Evolutionary conservation across 2,329 filamentous ascomycete species (phyloP).

Genomic region (Cercospora canescens): DNA sequence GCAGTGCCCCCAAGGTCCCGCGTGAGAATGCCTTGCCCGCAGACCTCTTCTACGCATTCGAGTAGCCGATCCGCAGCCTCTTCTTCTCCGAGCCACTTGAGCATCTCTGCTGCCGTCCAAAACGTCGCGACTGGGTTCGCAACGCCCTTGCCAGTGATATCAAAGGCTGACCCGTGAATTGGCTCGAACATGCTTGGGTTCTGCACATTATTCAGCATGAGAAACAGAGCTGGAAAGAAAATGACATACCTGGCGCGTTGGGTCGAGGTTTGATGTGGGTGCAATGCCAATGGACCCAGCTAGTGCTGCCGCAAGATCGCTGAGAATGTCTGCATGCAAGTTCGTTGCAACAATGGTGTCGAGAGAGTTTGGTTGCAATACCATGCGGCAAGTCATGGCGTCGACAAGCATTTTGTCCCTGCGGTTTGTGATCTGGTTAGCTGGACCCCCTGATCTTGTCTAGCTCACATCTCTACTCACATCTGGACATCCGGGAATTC

Average conservation of each 20-base stretch:
- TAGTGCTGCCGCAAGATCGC: constrained; percentile 69
- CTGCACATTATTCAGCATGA: neutral
- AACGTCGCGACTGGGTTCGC: constrained; percentile 59
- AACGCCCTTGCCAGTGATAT: constrained; percentile 63
- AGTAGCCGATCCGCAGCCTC: constrained; percentile 53
- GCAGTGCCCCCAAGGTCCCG: constrained; percentile 54
- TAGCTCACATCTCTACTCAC: neutral
- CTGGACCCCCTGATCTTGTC: too few relatives aligned
- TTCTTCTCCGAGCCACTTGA: constrained; percentile 58
- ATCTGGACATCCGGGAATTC: constrained; percentile 60
- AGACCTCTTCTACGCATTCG: constrained; percentile 55
- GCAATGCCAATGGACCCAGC: constrained; percentile 72
- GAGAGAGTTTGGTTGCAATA: constrained; percentile 58
- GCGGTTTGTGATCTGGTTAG: neutral
- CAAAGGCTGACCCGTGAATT: constrained; percentile 58
- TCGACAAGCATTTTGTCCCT: constrained; percentile 68
- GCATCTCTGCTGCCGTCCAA: constrained; percentile 61
- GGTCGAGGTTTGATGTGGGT: constrained; percentile 68
- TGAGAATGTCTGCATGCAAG: constrained; percentile 65
- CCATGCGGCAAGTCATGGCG: constrained; percentile 66
- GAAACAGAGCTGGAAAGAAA: neutral
- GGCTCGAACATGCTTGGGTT: constrained; percentile 65
- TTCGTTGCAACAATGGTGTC: constrained; percentile 67
- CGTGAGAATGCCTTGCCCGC: constrained; percentile 54
- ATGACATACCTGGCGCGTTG: constrained; percentile 46